These are phyloP conservation scores for Saturnispora ahearnii DNA, from an alignment of 805 yeast genomes.

Conservation along the genomic window DNA sequence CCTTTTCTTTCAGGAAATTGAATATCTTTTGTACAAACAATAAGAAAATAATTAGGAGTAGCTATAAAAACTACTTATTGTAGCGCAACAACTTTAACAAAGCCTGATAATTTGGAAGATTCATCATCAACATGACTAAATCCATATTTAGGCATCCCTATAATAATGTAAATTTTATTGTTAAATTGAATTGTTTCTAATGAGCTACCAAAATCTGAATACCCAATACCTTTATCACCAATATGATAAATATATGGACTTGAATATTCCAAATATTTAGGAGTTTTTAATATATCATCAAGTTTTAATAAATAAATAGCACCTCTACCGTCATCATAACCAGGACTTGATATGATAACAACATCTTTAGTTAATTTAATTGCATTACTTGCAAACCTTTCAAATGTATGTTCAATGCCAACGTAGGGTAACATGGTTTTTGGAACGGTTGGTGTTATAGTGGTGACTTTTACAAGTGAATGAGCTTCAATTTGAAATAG, in stretches of 20 bases:
- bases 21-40: no score
- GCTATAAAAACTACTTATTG: not conserved
- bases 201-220: constrained; percentile 37
- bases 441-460: constrained; percentile 12
- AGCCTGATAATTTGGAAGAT: not conserved
- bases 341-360: constrained; percentile 32
- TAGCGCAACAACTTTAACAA: not conserved
- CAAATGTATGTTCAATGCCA: not conserved
- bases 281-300: constrained; percentile 5
- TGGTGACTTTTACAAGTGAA: constrained; percentile 10
- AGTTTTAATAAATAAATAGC: constrained; percentile 36
- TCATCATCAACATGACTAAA: constrained; percentile 10
- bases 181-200: constrained; percentile 24
- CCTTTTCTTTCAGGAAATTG: no score
- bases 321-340: constrained; percentile 31
- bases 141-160: constrained; percentile 30
- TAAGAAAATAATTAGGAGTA: no score
- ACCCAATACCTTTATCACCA: constrained; percentile 25
- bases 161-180: constrained; percentile 20
- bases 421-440: not conserved
- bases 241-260: constrained; percentile 14
- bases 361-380: constrained; percentile 10
- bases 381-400: constrained; percentile 19
- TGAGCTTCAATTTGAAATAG: constrained; percentile 14
- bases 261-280: not conserved